These are phyloP conservation scores for Toxicodendron radicans DNA, from an alignment of 345 rosid genomes.

Conservation along the genomic window DNA sequence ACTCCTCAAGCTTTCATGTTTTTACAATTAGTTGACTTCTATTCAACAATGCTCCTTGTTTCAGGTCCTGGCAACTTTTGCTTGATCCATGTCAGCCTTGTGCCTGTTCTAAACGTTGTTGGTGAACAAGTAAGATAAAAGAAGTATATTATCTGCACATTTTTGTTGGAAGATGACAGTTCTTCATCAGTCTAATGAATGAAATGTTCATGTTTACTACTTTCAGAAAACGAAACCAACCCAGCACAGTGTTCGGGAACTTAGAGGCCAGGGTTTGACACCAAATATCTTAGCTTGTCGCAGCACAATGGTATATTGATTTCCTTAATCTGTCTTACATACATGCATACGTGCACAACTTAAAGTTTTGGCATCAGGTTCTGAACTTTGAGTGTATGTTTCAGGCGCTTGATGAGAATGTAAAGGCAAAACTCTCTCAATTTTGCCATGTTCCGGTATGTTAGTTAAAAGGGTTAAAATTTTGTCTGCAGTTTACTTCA, in stretches of 20 bases:
- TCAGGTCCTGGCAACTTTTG: constrained; percentile 88
- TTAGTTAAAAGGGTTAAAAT: not conserved
- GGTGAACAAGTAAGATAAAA: constrained; percentile 80
- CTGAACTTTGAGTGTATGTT: constrained; percentile 22
- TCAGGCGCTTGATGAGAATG: constrained; percentile 87
- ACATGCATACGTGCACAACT: not conserved
- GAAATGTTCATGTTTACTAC: not conserved
- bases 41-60: constrained; percentile 17
- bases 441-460: constrained; percentile 92
- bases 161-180: constrained; percentile 1
- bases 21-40: not conserved
- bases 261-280: constrained; percentile 84
- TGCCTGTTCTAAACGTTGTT: constrained; percentile 91
- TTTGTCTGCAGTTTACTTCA: constrained; percentile 5
- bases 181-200: not conserved
- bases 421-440: constrained; percentile 80
- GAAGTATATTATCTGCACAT: not conserved
- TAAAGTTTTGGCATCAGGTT: constrained; percentile 18
- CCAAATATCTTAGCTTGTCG: constrained; percentile 95
- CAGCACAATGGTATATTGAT: constrained; percentile 59
- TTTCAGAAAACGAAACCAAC: constrained; percentile 97
- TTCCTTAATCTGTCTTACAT: not conserved
- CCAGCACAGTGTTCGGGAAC: constrained; percentile 87
- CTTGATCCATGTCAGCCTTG: constrained; percentile 97
- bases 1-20: constrained; percentile 2